Conservation (phyloP, 495 filamentous ascomycete genomes). For the Xylaria curta region DNA sequence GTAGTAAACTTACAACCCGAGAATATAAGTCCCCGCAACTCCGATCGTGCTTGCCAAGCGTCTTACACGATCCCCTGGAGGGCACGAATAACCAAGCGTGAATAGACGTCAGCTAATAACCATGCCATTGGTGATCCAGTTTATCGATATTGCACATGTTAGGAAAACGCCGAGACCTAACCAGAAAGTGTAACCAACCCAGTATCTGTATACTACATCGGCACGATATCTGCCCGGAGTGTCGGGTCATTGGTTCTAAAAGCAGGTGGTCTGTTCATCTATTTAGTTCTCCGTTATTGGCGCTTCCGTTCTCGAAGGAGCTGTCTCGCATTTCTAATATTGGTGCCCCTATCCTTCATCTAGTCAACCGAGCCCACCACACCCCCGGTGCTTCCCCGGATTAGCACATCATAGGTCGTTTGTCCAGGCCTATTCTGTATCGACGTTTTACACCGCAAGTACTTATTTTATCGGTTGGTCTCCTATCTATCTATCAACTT, state of each 20-base stretch:
- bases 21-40: conserved; percentile 10
- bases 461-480: neutral
- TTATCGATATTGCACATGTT: conserved; percentile 2
- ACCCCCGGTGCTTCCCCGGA: conserved; percentile 17
- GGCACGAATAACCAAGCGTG: neutral
- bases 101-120: neutral
- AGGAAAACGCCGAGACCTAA: neutral
- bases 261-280: neutral
- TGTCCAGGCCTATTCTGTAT: neutral
- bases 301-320: neutral
- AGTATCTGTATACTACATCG: neutral
- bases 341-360: neutral
- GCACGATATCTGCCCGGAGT: conserved; percentile 17
- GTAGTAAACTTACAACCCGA: neutral
- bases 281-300: neutral
- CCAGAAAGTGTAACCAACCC: conserved; percentile 8
- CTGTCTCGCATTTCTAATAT: neutral
- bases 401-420: neutral
- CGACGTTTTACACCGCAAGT: neutral
- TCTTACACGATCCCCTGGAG: neutral
- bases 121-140: neutral
- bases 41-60: neutral
- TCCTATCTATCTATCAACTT: neutral
- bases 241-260: conserved; percentile 15
- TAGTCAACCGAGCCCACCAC: conserved; percentile 1